Evolutionary conservation across 345 rosid species (phyloP), one percentile per base, ranked within the genome.

Genomic region (Schrenkiella parvula): DNA sequence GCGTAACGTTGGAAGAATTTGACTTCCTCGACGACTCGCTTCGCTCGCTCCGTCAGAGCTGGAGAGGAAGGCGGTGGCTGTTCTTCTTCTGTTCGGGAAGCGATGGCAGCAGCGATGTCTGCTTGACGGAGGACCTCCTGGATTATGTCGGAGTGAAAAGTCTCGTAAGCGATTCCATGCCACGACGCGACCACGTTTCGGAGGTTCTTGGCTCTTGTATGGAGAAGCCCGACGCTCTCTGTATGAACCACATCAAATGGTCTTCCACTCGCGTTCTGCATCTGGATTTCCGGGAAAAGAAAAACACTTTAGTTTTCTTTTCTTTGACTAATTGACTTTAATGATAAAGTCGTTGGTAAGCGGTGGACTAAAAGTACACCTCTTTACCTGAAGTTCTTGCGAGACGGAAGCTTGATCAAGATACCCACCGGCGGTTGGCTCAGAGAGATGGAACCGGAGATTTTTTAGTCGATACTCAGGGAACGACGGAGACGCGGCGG

Each of bases 161-260:
- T 87, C 79, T 93, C 97, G 31, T 93, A 91, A 8, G 96, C 97
- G 74, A 93, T 89, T 19, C 97, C 98, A 46, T 89, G 96, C 97
- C 98, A 93, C 61, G 84, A 79, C 10, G 88, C 96, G 8, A 87
- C 92, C 4, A 91, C 68, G 60, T 91, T 93, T 32, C 21, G 71
- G 46, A 93, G 54, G 47, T 84, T 81, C 65, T 84, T 76, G 0
- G 98, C 87, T 67, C 95, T 83, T 11, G 95, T 89, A 77, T 93
- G 92, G 87, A 86, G 72, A 38, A 93, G 91, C 26, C 91, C 93
- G 0, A 88, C 97, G 54, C 97, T 93, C 68, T 91, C 96, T 0
- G 95, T 82, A 80, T 91, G 98, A 70, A 90, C 52, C 65, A 91
- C 95, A 73, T 93, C 95, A 50, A 91, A 93, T 5, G 92, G 92